Evolutionary conservation across 1,139 yeast species (phyloP).

Genomic region (Petasospora fabianii): DNA sequence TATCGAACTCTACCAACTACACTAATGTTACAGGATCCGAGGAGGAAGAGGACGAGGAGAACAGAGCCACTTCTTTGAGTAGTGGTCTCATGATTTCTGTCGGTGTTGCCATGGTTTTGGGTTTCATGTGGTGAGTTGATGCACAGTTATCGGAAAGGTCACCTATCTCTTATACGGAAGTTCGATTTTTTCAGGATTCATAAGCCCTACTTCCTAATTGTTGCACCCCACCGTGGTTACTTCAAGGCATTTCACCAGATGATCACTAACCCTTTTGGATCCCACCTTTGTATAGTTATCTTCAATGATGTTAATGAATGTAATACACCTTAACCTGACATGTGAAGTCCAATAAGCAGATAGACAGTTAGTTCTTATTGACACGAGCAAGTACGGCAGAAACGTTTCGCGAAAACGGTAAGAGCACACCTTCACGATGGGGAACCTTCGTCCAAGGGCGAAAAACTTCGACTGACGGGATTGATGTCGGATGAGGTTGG

Average conservation of each 20-base stretch:
- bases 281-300: too few relatives aligned
- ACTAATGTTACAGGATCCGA: slow-evolving; percentile 5
- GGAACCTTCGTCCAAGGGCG: neutral
- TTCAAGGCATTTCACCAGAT: too few relatives aligned
- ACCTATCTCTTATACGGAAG: too few relatives aligned
- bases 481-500: too few relatives aligned
- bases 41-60: slow-evolving; percentile 13
- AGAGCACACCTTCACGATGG: neutral
- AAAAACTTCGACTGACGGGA: neutral
- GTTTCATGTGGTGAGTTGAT: slow-evolving; percentile 4
- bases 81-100: slow-evolving; percentile 7
- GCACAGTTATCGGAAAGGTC: too few relatives aligned
- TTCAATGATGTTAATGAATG: too few relatives aligned
- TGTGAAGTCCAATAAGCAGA: too few relatives aligned
- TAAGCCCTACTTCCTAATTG: too few relatives aligned
- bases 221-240: too few relatives aligned
- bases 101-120: slow-evolving; percentile 5
- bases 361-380: too few relatives aligned
- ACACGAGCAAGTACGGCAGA: neutral
- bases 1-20: slow-evolving; percentile 1
- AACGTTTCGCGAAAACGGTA: neutral
- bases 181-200: too few relatives aligned
- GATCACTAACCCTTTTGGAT: too few relatives aligned
- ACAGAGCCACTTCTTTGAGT: slow-evolving; percentile 8
- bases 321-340: neutral